A percentile compares a stretch with the other conserved stretches of the same genome.
Evolutionary conservation across 2,329 filamentous ascomycete species (phyloP).

Genomic region (Magnaporthiopsis poae): DNA sequence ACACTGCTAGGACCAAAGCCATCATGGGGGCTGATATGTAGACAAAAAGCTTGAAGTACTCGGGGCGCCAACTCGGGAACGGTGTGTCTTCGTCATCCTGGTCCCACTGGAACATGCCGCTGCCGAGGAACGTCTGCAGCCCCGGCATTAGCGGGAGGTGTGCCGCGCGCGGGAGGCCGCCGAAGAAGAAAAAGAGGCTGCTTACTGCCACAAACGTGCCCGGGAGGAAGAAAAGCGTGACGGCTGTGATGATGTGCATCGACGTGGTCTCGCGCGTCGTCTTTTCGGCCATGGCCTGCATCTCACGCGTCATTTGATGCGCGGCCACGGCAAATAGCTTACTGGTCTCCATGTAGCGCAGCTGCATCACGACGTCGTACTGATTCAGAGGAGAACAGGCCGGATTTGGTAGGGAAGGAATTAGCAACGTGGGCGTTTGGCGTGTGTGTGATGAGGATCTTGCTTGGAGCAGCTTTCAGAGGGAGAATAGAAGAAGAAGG

Average conservation of each 20-base stretch:
- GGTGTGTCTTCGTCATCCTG: not conserved
- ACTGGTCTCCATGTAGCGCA: conserved; percentile 1
- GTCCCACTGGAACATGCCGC: conserved; percentile 8
- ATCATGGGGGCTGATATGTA: conserved; percentile 6
- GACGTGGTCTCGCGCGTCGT: conserved; percentile 1
- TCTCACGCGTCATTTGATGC: conserved; percentile 1
- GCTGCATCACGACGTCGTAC: conserved; percentile 4
- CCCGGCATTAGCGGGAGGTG: too few species aligned
- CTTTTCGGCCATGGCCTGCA: conserved; percentile 1
- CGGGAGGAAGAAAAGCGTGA: conserved; percentile 6
- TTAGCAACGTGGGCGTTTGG: too few species aligned
- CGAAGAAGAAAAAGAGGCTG: not conserved
- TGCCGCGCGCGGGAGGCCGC: too few species aligned
- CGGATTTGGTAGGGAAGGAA: too few species aligned
- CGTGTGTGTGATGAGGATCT: too few species aligned
- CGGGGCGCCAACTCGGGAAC: conserved; percentile 4
- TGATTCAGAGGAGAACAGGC: not conserved
- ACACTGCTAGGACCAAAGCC: not conserved
- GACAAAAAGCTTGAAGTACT: conserved; percentile 5
- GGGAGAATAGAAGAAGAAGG: too few species aligned
- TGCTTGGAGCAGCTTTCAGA: too few species aligned
- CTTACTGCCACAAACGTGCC: conserved; percentile 9
- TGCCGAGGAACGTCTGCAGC: conserved; percentile 6
- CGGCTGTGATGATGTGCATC: conserved; percentile 8
- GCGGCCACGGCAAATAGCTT: conserved; percentile 2